These are phyloP conservation scores for Skeletonema marinoi DNA, from an alignment of 108 stramenopile genomes.

Conservation along the genomic window DNA sequence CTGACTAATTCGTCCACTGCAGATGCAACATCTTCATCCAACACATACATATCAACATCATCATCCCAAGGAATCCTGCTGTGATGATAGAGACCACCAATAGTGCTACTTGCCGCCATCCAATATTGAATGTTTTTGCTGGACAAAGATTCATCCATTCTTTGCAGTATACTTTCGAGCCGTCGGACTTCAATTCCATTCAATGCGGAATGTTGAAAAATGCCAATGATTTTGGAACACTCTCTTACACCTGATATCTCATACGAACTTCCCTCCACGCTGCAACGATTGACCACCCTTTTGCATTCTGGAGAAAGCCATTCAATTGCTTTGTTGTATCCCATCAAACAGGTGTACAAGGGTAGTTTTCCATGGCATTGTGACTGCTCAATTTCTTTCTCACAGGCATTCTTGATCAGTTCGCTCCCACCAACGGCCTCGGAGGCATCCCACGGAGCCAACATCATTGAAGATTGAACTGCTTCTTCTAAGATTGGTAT, in stretches of 20 bases:
- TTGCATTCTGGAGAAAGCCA: background rate
- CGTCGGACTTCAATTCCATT: background rate
- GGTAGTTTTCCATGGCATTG: background rate
- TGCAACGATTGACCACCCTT: slow-evolving; percentile 1
- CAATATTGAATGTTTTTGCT: background rate
- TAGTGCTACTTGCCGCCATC: slow-evolving; percentile 2
- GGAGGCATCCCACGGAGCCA: slow-evolving; percentile 1
- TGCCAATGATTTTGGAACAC: background rate
- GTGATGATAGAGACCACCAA: background rate
- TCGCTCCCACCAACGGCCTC: background rate
- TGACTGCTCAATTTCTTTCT: background rate
- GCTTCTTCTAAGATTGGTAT: background rate
- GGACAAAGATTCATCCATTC: background rate
- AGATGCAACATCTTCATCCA: background rate
- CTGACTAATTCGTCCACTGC: background rate
- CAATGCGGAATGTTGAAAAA: background rate
- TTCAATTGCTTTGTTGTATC: background rate
- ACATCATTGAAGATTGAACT: background rate
- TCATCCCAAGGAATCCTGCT: slow-evolving; percentile 10
- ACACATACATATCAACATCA: slow-evolving; percentile 10
- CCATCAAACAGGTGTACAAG: background rate
- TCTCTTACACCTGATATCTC: background rate
- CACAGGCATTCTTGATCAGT: background rate
- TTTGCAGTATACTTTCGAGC: background rate
- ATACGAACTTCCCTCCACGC: background rate